These are phyloP conservation scores for Ilyonectria robusta DNA, from an alignment of 2,329 filamentous ascomycete species.

Conservation along the genomic window DNA sequence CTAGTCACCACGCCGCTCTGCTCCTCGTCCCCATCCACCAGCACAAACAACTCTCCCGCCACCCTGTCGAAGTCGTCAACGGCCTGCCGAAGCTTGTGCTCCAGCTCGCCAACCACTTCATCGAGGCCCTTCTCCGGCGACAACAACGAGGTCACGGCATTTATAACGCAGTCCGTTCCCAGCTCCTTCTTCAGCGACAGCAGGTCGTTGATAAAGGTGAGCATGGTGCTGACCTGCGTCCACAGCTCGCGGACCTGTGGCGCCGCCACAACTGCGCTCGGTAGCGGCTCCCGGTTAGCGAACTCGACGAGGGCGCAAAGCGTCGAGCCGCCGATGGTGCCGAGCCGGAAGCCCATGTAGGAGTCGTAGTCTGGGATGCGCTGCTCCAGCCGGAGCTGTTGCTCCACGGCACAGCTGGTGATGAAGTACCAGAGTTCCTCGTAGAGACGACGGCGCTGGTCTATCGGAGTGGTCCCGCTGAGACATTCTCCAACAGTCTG, in stretches of 20 bases:
- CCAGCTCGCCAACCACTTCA: conserved; percentile 41
- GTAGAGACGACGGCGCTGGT: conserved; percentile 39
- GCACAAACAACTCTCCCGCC: conserved; percentile 31
- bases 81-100: conserved; percentile 38
- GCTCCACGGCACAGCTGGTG: conserved; percentile 47
- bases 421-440: conserved; percentile 45
- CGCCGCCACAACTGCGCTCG: conserved; percentile 20
- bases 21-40: conserved; percentile 25
- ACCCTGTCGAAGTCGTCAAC: conserved; percentile 45
- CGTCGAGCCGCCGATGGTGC: conserved; percentile 45
- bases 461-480: conserved; percentile 3
- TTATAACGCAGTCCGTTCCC: conserved; percentile 46
- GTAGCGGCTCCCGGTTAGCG: conserved; percentile 33
- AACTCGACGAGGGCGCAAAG: conserved; percentile 49
- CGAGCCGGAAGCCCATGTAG: conserved; percentile 49
- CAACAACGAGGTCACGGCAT: conserved; percentile 48
- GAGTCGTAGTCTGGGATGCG: conserved; percentile 45
- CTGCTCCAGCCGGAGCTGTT: conserved; percentile 44
- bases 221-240: conserved; percentile 44
- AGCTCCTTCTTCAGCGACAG: conserved; percentile 54
- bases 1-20: conserved; percentile 30
- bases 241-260: conserved; percentile 35
- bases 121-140: conserved; percentile 40
- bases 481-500: conserved; percentile 41
- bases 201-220: conserved; percentile 50